Evolutionary conservation across 139 green algal species (phyloP).

Genomic region (Chlamydomonas sphaeroides): DNA sequence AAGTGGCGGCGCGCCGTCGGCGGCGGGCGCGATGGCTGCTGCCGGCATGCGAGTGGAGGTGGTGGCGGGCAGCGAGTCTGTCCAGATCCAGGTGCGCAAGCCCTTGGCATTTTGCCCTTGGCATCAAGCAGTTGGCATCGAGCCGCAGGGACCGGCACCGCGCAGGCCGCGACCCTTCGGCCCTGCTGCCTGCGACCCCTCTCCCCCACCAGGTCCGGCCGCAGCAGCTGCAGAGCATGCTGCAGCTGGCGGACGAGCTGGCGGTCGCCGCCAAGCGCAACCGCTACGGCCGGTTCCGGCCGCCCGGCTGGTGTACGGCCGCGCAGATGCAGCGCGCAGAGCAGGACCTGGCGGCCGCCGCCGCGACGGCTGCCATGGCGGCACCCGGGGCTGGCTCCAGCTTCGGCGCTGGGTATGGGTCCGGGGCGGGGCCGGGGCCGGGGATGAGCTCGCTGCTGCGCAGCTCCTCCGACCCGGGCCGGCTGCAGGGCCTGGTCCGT

Average conservation of each 20-base stretch:
- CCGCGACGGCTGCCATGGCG: neutral
- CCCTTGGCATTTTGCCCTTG: too few species aligned
- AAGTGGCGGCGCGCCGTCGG: neutral
- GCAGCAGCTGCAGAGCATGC: constrained; percentile 42
- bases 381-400: neutral
- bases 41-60: constrained; percentile 55
- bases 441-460: neutral
- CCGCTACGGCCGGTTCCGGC: constrained; percentile 62
- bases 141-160: too few species aligned
- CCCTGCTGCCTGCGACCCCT: too few species aligned
- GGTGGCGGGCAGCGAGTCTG: constrained; percentile 37
- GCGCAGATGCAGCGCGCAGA: constrained; percentile 21
- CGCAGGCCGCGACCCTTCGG: too few species aligned
- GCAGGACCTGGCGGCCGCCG: neutral
- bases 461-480: constrained; percentile 9
- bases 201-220: too few species aligned
- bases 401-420: neutral
- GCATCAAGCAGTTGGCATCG: too few species aligned
- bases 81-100: constrained; percentile 57
- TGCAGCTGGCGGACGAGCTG: constrained; percentile 55
- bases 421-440: too few species aligned
- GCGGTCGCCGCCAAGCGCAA: constrained; percentile 55
- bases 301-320: constrained; percentile 58
- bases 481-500: neutral
- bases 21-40: neutral